phyloP scores from a whole-genome alignment of 164 flowering plant genomes.

The grape (Vitis vinifera) region ASM3070453v1 NC_081813.1:6558001-6558500 shows the following conservation, averaged over 20 bases:
- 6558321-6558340: slow-evolving; percentile 62
- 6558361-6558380: not conserved
- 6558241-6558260: slow-evolving; percentile 98
- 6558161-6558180: slow-evolving; percentile 96
- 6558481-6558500: slow-evolving; percentile 38
- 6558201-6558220: slow-evolving; percentile 96
- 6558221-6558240: slow-evolving; percentile 92
- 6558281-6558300: slow-evolving; percentile 95
- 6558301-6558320: slow-evolving; percentile 88
- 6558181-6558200: slow-evolving; percentile 94
- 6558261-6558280: slow-evolving; percentile 98
- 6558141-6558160: slow-evolving; percentile 99
- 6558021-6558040: not conserved
- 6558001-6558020: too few relatives aligned
- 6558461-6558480: slow-evolving; percentile 99
- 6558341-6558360: too few relatives aligned
- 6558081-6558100: not conserved
- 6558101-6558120: not conserved
- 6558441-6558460: slow-evolving; percentile 98
- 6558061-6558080: not conserved
- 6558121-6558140: slow-evolving; percentile 30
- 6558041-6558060: not conserved
- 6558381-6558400: not conserved
- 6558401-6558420: slow-evolving; percentile 65
- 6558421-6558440: slow-evolving; percentile 98